Conservation (phyloP, 768 basidiomycete genomes). For the Suillus bovinus region DNA sequence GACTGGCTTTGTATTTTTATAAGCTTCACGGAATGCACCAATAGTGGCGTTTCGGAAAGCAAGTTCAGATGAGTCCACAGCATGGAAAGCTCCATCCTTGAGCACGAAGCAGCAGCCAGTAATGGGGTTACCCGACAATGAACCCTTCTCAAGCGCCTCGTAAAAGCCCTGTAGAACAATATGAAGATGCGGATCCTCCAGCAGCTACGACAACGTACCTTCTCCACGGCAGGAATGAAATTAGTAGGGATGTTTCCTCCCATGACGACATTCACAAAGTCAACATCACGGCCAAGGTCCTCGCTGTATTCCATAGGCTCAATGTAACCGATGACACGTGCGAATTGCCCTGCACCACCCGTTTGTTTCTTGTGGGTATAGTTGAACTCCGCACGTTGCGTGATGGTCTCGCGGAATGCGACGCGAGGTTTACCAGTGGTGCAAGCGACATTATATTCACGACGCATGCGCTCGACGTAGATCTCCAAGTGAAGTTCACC, state of each 20-base stretch:
- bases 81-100: constrained; percentile 90
- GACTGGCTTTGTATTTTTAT: constrained; percentile 70
- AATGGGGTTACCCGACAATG: constrained; percentile 84
- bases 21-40: constrained; percentile 91
- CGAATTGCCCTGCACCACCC: constrained; percentile 96
- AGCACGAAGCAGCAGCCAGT: constrained; percentile 84
- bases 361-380: constrained; percentile 99
- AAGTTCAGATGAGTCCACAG: constrained; percentile 94
- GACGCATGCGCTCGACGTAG: constrained; percentile 98
- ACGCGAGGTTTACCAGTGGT: constrained; percentile 95
- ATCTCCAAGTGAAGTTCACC: constrained; percentile 98
- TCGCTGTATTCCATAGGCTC: constrained; percentile 80
- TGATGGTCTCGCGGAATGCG: constrained; percentile 94
- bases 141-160: constrained; percentile 91
- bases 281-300: constrained; percentile 80
- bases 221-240: constrained; percentile 94
- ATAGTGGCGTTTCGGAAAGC: constrained; percentile 92
- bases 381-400: constrained; percentile 75
- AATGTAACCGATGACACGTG: constrained; percentile 85
- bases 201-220: constrained; percentile 47
- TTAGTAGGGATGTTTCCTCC: constrained; percentile 89
- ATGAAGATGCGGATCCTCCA: neutral
- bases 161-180: constrained; percentile 73
- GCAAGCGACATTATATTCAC: constrained; percentile 94
- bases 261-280: constrained; percentile 87